These are phyloP conservation scores for Saccharomycopsis sp. DNA, from an alignment of 805 yeast genomes.

Conservation along the genomic window DNA sequence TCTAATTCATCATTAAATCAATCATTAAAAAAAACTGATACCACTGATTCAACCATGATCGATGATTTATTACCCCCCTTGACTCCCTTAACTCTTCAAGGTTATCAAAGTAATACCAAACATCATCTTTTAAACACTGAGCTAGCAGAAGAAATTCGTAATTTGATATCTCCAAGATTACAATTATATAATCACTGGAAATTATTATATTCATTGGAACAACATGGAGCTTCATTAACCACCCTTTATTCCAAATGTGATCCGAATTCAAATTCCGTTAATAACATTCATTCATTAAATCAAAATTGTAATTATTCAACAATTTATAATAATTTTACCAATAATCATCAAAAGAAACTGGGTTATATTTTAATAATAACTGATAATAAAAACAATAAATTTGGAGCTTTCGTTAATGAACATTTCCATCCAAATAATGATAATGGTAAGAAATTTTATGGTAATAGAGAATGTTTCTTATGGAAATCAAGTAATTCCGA, in stretches of 20 bases:
- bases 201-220: constrained; percentile 75
- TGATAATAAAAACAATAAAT: constrained; percentile 52
- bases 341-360: constrained; percentile 30
- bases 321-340: not conserved
- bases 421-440: constrained; percentile 48
- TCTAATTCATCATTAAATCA: too few relatives aligned
- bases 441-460: constrained; percentile 69
- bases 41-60: too few relatives aligned
- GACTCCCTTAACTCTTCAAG: too few relatives aligned
- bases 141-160: constrained; percentile 66
- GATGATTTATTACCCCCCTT: too few relatives aligned
- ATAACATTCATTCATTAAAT: constrained; percentile 18
- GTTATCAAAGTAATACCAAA: constrained; percentile 50
- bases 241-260: constrained; percentile 52
- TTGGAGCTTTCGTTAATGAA: constrained; percentile 78
- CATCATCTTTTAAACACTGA: constrained; percentile 46
- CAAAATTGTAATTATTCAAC: constrained; percentile 18
- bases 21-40: too few relatives aligned
- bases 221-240: constrained; percentile 78
- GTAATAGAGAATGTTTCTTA: constrained; percentile 91
- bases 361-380: constrained; percentile 71
- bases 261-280: constrained; percentile 23
- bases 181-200: constrained; percentile 75
- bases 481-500: constrained; percentile 53
- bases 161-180: constrained; percentile 64